These are phyloP conservation scores for Pleurotus salmoneostramineus DNA, from an alignment of 768 basidiomycete species.

Conservation along the genomic window DNA sequence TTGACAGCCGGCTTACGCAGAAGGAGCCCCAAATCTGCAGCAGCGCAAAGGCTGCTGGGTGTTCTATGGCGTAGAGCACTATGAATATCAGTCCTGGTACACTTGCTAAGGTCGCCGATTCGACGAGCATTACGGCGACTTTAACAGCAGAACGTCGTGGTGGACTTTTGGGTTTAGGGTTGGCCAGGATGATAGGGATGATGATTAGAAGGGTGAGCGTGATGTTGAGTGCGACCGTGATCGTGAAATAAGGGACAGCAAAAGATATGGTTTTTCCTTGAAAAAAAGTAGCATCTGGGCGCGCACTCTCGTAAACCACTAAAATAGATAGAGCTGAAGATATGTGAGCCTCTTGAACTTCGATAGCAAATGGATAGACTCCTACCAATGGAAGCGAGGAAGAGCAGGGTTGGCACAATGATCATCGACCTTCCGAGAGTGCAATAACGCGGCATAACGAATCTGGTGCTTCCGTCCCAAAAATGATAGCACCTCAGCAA, in stretches of 20 bases:
- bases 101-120: conserved; percentile 26
- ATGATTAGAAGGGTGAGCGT: conserved; percentile 26
- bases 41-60: conserved; percentile 21
- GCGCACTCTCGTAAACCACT: conserved; percentile 22
- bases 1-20: conserved; percentile 18
- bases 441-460: not conserved
- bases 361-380: not conserved
- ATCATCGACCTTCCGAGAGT: not conserved
- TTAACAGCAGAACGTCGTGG: not conserved
- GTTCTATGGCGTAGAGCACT: conserved; percentile 22
- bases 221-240: conserved; percentile 26
- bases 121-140: conserved; percentile 23
- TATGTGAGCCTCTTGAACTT: not conserved
- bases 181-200: conserved; percentile 10
- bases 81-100: conserved; percentile 23
- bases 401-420: not conserved
- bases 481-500: not conserved
- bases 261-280: conserved; percentile 20
- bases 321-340: conserved; percentile 24
- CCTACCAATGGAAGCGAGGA: not conserved
- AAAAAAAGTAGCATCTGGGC: conserved; percentile 25
- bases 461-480: not conserved
- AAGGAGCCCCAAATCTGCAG: conserved; percentile 28
- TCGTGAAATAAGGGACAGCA: conserved; percentile 25
- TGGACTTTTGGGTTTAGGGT: not conserved